These are phyloP conservation scores for Colletotrichum neosansevieriae DNA, from an alignment of 2,329 filamentous ascomycete species.

Conservation along the genomic window DNA sequence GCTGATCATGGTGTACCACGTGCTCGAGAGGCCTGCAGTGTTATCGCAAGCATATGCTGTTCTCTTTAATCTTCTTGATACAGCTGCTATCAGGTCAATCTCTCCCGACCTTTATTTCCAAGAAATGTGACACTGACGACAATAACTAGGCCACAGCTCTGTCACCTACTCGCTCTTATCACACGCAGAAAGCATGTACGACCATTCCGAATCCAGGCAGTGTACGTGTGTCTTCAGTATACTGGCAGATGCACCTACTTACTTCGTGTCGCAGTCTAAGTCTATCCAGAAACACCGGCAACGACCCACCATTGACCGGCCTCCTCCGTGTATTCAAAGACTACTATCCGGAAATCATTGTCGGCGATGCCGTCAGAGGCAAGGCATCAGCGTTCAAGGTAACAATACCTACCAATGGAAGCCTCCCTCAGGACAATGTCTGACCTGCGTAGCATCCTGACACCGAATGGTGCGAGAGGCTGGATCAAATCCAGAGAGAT, in stretches of 20 bases:
- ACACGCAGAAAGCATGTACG: conserved; percentile 86
- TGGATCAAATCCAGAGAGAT: conserved; percentile 74
- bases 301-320: conserved; percentile 80
- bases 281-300: conserved; percentile 71
- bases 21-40: conserved; percentile 72
- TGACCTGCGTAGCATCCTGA: conserved; percentile 74
- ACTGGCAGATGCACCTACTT: background rate
- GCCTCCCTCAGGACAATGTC: conserved; percentile 22
- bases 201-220: conserved; percentile 82
- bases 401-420: conserved; percentile 15
- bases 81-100: conserved; percentile 76
- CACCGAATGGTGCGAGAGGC: conserved; percentile 76
- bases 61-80: conserved; percentile 85
- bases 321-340: conserved; percentile 88
- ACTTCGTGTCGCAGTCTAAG: conserved; percentile 58
- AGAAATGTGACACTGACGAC: conserved; percentile 42
- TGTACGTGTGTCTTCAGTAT: conserved; percentile 60
- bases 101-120: background rate
- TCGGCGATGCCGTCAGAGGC: conserved; percentile 74
- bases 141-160: conserved; percentile 66
- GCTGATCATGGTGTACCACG: conserved; percentile 81
- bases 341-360: conserved; percentile 89
- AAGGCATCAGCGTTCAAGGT: conserved; percentile 73
- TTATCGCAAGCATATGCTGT: conserved; percentile 80
- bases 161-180: conserved; percentile 82